A percentile compares a stretch with the other conserved stretches of the same genome.
phyloP scores from a whole-genome alignment of 1,284 basidiomycete genomes.

The Rhodotorula sp. region DNA sequence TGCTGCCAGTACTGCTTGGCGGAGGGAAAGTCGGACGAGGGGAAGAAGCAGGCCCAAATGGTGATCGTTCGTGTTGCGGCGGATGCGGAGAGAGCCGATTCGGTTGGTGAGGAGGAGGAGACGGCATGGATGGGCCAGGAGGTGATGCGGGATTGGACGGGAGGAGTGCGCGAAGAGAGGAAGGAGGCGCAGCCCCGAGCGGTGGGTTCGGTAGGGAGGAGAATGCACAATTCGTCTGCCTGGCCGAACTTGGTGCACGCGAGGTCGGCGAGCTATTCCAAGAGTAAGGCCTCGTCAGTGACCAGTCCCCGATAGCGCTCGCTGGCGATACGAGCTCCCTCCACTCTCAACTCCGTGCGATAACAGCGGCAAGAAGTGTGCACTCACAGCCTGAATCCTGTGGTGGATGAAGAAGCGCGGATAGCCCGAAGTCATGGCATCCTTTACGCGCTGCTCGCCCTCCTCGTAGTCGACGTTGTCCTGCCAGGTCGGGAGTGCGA shows the following conservation, averaged over 20 bases:
- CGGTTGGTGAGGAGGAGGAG: conserved; percentile 35
- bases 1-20: conserved; percentile 98
- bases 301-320: no score
- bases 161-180: conserved; percentile 56
- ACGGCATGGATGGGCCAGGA: conserved; percentile 66
- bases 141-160: conserved; percentile 63
- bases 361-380: background rate
- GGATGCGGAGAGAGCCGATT: conserved; percentile 38
- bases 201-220: conserved; percentile 69
- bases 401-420: conserved; percentile 94
- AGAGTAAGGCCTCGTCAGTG: no score
- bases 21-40: conserved; percentile 59
- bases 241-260: conserved; percentile 74
- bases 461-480: conserved; percentile 95
- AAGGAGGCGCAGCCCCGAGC: conserved; percentile 75
- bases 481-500: conserved; percentile 91
- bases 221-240: conserved; percentile 68
- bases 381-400: conserved; percentile 75
- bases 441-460: conserved; percentile 75
- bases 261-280: conserved; percentile 65
- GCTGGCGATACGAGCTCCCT: background rate
- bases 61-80: conserved; percentile 52
- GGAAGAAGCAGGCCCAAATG: conserved; percentile 79
- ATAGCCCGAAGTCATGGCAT: conserved; percentile 89
- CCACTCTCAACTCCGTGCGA: background rate